Conservation (phyloP, 345 rosid genomes). For the Populus pruinosa region DNA sequence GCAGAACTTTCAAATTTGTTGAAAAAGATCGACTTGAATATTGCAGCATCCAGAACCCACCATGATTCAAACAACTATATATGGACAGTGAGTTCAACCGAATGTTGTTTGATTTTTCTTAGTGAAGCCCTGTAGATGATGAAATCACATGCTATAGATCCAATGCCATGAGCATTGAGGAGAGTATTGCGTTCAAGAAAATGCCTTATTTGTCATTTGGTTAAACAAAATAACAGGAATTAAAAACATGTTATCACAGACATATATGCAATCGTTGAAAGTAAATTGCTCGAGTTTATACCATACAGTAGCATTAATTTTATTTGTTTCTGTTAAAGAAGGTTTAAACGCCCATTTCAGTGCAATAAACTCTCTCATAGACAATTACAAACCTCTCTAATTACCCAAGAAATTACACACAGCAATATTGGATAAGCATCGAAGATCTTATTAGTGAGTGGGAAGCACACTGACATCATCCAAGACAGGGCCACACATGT, state of each 20-base stretch:
- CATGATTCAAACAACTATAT: not conserved
- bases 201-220: not conserved
- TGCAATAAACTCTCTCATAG: not conserved
- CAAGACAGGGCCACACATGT: conserved; percentile 83
- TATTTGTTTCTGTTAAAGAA: not conserved
- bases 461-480: conserved; percentile 54
- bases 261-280: not conserved
- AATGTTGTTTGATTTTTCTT: not conserved
- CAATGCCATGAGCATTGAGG: not conserved
- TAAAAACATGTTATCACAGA: not conserved
- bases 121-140: not conserved
- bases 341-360: not conserved
- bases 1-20: not conserved
- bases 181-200: not conserved
- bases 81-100: not conserved
- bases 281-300: not conserved
- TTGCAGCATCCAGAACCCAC: not conserved
- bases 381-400: not conserved
- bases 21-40: not conserved
- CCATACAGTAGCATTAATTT: not conserved
- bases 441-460: not conserved
- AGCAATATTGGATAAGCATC: not conserved
- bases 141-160: not conserved
- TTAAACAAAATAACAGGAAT: not conserved
- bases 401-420: not conserved